A percentile compares a stretch with the other conserved stretches of the same genome.
Conservation (phyloP, 768 basidiomycete genomes). For the Kwoniella sp. region DNA sequence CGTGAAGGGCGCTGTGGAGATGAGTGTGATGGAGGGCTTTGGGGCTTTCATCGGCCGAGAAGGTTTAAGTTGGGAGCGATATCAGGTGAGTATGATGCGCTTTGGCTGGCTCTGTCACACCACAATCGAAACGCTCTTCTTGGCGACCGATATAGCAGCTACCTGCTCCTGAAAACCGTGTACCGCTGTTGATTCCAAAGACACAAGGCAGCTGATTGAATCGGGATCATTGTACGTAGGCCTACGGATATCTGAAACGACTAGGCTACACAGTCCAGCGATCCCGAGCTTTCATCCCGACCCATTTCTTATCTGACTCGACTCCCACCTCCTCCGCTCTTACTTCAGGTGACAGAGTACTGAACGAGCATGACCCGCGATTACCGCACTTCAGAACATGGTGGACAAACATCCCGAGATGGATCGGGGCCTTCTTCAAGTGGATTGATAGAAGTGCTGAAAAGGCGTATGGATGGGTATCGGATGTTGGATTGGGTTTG, state of each 20-base stretch:
- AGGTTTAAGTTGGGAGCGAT: constrained; percentile 76
- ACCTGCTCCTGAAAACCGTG: too few species aligned
- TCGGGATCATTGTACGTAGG: constrained; percentile 59
- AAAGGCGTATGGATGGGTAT: background rate
- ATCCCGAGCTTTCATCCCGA: constrained; percentile 60
- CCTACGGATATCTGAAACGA: constrained; percentile 87
- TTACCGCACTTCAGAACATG: constrained; percentile 36
- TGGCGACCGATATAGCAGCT: too few species aligned
- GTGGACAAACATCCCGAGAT: constrained; percentile 40
- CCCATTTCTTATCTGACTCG: constrained; percentile 30
- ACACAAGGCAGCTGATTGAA: constrained; percentile 3
- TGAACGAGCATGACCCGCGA: constrained; percentile 10
- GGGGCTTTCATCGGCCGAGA: constrained; percentile 79
- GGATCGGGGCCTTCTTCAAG: constrained; percentile 16
- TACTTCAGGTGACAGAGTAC: background rate
- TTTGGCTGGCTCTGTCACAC: too few species aligned
- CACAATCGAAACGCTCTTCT: too few species aligned
- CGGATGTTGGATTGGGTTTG: background rate
- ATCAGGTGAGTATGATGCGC: constrained; percentile 74
- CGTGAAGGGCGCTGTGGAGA: constrained; percentile 56
- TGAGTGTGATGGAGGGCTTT: constrained; percentile 90
- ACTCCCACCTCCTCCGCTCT: background rate
- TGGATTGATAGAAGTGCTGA: background rate
- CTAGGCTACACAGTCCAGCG: constrained; percentile 87
- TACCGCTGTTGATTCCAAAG: too few species aligned